These are phyloP conservation scores for Ochromonas danica DNA, from an alignment of 108 stramenopile genomes.

Conservation along the genomic window DNA sequence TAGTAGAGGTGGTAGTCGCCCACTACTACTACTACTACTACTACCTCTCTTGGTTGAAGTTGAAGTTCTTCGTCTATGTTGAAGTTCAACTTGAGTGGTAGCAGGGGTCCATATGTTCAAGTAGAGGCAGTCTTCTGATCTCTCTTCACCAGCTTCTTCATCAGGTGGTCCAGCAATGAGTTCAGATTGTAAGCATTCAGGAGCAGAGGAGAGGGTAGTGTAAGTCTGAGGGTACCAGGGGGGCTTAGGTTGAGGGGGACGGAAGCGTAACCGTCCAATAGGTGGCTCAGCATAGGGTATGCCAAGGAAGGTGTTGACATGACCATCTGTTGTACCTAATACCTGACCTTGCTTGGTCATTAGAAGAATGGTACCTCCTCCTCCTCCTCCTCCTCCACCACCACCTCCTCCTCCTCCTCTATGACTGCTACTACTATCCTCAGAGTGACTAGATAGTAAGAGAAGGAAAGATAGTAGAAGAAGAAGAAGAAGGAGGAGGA, in stretches of 20 bases:
- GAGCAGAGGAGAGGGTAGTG: slow-evolving; percentile 42
- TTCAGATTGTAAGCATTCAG: slow-evolving; percentile 46
- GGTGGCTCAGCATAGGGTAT: slow-evolving; percentile 57
- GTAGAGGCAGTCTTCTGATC: slow-evolving; percentile 53
- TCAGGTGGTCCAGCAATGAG: background rate
- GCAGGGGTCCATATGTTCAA: slow-evolving; percentile 58
- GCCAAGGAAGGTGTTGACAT: background rate
- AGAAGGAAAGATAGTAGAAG: no score
- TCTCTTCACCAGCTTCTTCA: background rate
- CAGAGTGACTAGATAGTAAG: no score
- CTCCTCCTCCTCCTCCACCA: background rate
- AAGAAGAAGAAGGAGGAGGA: no score
- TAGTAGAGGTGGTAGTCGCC: slow-evolving; percentile 28
- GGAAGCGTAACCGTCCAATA: slow-evolving; percentile 47
- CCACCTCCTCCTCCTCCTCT: no score
- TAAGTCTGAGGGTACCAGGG: slow-evolving; percentile 26
- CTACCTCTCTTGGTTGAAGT: background rate
- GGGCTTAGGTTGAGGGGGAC: slow-evolving; percentile 39
- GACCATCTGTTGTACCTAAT: background rate
- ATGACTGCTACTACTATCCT: no score
- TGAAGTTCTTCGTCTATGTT: background rate
- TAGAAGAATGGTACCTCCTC: background rate
- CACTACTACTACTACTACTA: no score
- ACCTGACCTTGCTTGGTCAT: background rate
- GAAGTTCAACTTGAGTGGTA: no score